Base-by-base conservation (phyloP, 176 grass and related monocot species). In the Oryza coarctata region DNA sequence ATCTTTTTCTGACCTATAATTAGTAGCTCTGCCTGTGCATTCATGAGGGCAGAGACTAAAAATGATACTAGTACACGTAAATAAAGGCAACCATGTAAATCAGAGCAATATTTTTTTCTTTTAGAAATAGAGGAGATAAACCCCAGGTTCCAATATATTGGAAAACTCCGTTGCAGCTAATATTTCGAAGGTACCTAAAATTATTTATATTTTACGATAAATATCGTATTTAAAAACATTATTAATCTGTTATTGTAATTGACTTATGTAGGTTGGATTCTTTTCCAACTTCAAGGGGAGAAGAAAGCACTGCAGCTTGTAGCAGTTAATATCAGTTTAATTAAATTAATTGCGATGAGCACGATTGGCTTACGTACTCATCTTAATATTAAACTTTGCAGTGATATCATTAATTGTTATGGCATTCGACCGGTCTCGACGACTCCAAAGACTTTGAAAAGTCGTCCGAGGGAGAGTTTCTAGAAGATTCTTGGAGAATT, bases 401-500 rank as follows among this genome's bases (percentile, higher is more conserved):
- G 8, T 25, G n/a, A 11, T 23, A 60, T 60, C 55, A 11, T 25
- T 49, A 49, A 39, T 26, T 45, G 39, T 30, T 47, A 9, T 9
- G 40, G 25, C 14, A 28, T 15, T 71, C n/a, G 22, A 39, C 23
- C n/a, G 14, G n/a, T 60, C 55, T n/a, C n/a, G 22, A 60, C 17
- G 70, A 47, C 9, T 20, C 8, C 26, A 17, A 31, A 3, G 15
- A 3, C 70, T 49, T 80, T 66, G 84, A 86, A 39, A 40, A 80
- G 58, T 80, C 76, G 68, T 80, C 76, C 30, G n/a, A 39, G 76
- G 22, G 28, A 11, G n/a, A 25, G 55, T 60, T 60, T 83, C 70
- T 72, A 79, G 75, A 85, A 85, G 75, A 39, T 11, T 44, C 84
- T 38, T 23, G 68, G 67, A 71, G 1, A 65, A 55, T 1, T 55